A percentile compares a stretch with the other conserved stretches of the same genome.
Conservation (phyloP, 1,139 yeast genomes). For the Wickerhamomyces sp. region DNA sequence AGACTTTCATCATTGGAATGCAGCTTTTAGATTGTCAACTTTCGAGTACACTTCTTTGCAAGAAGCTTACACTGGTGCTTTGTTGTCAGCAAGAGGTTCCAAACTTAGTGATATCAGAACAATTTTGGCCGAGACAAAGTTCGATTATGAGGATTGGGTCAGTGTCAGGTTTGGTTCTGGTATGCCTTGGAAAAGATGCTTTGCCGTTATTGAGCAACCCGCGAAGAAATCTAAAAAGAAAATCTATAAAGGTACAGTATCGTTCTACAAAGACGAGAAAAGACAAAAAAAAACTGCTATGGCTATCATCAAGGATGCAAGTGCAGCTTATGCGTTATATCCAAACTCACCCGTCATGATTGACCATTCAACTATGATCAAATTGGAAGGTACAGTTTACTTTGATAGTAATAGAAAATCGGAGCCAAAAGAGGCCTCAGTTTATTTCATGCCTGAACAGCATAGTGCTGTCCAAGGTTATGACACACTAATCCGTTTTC, state of each 20-base stretch:
- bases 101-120: conserved; percentile 82
- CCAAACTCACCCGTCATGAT: conserved; percentile 80
- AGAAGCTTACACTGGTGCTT: conserved; percentile 94
- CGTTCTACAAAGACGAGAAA: conserved; percentile 66
- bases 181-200: conserved; percentile 96
- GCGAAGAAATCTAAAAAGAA: conserved; percentile 34
- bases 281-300: conserved; percentile 68
- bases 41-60: conserved; percentile 81
- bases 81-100: conserved; percentile 84
- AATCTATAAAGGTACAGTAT: conserved; percentile 51
- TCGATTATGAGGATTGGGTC: conserved; percentile 91
- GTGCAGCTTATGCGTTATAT: conserved; percentile 84
- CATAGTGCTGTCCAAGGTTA: conserved; percentile 93
- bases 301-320: conserved; percentile 72
- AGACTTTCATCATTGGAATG: conserved; percentile 63
- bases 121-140: conserved; percentile 77
- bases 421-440: conserved; percentile 69
- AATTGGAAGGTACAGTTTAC: conserved; percentile 75
- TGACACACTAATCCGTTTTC: conserved; percentile 84
- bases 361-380: conserved; percentile 83
- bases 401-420: conserved; percentile 53
- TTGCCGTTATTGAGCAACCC: conserved; percentile 83
- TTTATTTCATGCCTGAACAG: conserved; percentile 91
- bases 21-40: conserved; percentile 74
- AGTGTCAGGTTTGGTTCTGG: conserved; percentile 94